Conservation (phyloP, 2,329 filamentous ascomycete genomes). For the Triangularia verruculosa region DNA sequence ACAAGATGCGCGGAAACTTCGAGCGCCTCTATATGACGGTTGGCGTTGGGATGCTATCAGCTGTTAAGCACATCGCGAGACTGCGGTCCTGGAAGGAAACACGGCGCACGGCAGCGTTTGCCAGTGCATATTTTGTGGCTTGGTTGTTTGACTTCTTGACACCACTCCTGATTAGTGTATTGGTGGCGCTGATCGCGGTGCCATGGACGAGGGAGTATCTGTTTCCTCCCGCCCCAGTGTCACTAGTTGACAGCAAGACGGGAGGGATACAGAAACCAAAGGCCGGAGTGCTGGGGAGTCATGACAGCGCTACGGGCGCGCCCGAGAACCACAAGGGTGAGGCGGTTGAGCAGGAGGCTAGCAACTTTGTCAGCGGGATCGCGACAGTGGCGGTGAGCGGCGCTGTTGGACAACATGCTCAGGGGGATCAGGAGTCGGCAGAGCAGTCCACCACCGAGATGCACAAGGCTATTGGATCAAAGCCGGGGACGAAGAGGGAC, state of each 20-base stretch:
- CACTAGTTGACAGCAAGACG: slow-evolving; percentile 65
- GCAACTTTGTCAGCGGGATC: slow-evolving; percentile 73
- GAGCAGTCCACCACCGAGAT: slow-evolving; percentile 34
- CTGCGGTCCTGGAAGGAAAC: slow-evolving; percentile 77
- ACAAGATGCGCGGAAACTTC: slow-evolving; percentile 74
- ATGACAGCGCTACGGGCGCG: slow-evolving; percentile 75
- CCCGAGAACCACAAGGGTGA: slow-evolving; percentile 82
- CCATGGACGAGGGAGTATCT: slow-evolving; percentile 59
- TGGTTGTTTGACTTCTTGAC: slow-evolving; percentile 72
- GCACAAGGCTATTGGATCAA: slow-evolving; percentile 45
- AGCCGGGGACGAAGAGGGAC: slow-evolving; percentile 55
- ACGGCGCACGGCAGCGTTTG: slow-evolving; percentile 63
- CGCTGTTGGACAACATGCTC: slow-evolving; percentile 73
- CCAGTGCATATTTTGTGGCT: slow-evolving; percentile 53
- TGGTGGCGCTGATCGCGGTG: slow-evolving; percentile 65
- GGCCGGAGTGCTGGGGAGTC: slow-evolving; percentile 70
- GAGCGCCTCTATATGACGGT: slow-evolving; percentile 83
- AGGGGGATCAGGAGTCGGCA: slow-evolving; percentile 56
- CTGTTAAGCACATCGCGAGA: slow-evolving; percentile 71
- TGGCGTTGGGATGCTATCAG: slow-evolving; percentile 61
- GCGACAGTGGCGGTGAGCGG: slow-evolving; percentile 70
- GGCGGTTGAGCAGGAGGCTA: slow-evolving; percentile 78
- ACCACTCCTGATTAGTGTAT: slow-evolving; percentile 55
- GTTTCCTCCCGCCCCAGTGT: slow-evolving; percentile 75
- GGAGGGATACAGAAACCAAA: slow-evolving; percentile 76